These are phyloP conservation scores for Wakefieldia striispora DNA, from an alignment of 768 basidiomycete genomes.

Conservation along the genomic window DNA sequence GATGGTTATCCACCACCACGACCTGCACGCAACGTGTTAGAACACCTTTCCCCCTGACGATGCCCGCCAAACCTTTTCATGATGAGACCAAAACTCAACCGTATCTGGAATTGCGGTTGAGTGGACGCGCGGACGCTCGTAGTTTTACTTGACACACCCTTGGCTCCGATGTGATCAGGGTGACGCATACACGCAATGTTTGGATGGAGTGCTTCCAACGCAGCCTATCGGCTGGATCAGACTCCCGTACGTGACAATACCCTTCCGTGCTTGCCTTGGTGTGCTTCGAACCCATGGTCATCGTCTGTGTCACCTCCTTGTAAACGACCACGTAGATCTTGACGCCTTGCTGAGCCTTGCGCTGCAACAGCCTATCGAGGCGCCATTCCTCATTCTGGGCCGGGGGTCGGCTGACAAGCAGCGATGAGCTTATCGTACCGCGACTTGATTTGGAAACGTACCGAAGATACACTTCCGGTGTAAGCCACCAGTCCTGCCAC, in stretches of 20 bases:
- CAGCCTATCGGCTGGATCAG: constrained; percentile 42
- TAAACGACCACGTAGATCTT: constrained; percentile 90
- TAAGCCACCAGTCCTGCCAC: constrained; percentile 85
- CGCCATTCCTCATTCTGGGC: constrained; percentile 85
- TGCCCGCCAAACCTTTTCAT: constrained; percentile 62
- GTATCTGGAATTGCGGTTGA: constrained; percentile 44
- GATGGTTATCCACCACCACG: constrained; percentile 84
- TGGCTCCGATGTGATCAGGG: constrained; percentile 84
- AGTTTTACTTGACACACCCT: constrained; percentile 39
- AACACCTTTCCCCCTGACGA: background rate
- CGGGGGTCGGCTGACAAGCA: constrained; percentile 60
- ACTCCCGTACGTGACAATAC: background rate
- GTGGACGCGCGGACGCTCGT: background rate
- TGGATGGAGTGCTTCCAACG: constrained; percentile 77
- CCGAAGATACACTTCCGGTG: constrained; percentile 91
- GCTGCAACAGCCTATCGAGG: constrained; percentile 77
- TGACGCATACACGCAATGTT: constrained; percentile 90
- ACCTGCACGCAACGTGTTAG: constrained; percentile 36
- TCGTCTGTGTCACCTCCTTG: constrained; percentile 94
- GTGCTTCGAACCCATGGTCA: constrained; percentile 84
- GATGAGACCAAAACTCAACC: constrained; percentile 88
- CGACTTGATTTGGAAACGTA: background rate
- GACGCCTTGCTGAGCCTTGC: constrained; percentile 91
- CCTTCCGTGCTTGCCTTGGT: constrained; percentile 54
- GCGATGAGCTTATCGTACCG: constrained; percentile 6